These are phyloP conservation scores for Skeletonema tropicum DNA, from an alignment of 108 stramenopile genomes.

Conservation along the genomic window DNA sequence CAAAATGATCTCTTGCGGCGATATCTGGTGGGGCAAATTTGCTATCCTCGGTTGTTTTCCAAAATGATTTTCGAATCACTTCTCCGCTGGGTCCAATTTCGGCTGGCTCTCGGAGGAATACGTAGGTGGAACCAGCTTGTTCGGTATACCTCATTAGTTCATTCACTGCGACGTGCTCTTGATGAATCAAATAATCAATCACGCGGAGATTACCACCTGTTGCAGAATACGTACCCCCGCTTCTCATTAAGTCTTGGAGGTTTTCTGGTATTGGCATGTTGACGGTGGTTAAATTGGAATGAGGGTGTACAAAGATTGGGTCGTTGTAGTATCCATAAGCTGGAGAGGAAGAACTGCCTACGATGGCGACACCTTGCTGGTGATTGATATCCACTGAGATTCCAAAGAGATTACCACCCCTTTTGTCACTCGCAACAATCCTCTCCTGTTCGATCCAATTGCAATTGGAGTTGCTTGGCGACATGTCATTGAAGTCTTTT, in stretches of 20 bases:
- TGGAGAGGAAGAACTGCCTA: constrained; percentile 54
- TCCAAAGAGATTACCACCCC: constrained; percentile 65
- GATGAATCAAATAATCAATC: constrained; percentile 29
- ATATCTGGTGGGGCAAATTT: constrained; percentile 68
- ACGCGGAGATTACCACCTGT: constrained; percentile 37
- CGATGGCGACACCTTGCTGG: constrained; percentile 57
- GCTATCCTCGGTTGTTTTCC: constrained; percentile 55
- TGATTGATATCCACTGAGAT: constrained; percentile 57
- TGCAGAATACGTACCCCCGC: constrained; percentile 30
- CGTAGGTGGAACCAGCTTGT: constrained; percentile 73
- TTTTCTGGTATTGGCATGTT: constrained; percentile 18
- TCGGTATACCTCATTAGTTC: constrained; percentile 31
- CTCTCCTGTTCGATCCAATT: constrained; percentile 60
- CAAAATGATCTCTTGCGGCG: constrained; percentile 62
- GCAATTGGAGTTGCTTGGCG: constrained; percentile 49
- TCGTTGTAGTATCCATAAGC: constrained; percentile 50
- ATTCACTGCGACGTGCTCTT: constrained; percentile 11
- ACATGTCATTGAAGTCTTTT: constrained; percentile 16
- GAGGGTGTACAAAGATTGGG: constrained; percentile 33
- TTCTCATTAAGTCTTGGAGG: constrained; percentile 29
- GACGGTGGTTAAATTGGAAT: constrained; percentile 33
- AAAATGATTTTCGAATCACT: constrained; percentile 31
- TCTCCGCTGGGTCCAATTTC: constrained; percentile 31
- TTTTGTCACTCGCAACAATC: constrained; percentile 69
- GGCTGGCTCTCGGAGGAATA: constrained; percentile 53